Conservation (phyloP, 2,329 filamentous ascomycete genomes). For the Ophiosphaerella herpotricha region DNA sequence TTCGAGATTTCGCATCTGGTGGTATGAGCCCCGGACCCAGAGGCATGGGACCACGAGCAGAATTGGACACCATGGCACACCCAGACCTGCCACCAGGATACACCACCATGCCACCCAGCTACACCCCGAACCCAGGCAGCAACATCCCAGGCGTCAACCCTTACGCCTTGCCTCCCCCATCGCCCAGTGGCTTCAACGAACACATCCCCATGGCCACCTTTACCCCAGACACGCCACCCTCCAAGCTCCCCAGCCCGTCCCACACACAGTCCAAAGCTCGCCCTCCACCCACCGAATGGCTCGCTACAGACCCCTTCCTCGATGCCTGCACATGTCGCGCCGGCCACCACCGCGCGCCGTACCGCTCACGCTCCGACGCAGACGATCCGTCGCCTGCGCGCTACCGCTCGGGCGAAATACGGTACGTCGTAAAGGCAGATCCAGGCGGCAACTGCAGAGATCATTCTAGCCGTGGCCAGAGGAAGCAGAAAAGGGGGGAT, state of each 20-base stretch:
- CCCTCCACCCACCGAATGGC: conserved; percentile 26
- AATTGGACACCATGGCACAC: background rate
- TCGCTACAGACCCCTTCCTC: conserved; percentile 27
- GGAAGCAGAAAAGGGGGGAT: conserved; percentile 2
- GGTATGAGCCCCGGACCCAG: background rate
- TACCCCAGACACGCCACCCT: background rate
- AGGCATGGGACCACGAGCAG: background rate
- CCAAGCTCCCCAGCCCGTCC: conserved; percentile 1
- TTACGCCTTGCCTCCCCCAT: conserved; percentile 4
- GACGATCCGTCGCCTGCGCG: background rate
- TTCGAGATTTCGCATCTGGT: background rate
- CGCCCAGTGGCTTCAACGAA: conserved; percentile 10
- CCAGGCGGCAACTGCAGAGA: conserved; percentile 34
- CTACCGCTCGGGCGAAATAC: conserved; percentile 26
- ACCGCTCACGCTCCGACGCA: conserved; percentile 13
- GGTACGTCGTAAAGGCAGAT: conserved; percentile 32
- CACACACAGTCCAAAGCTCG: background rate
- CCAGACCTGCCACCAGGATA: conserved; percentile 8
- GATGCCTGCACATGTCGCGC: conserved; percentile 37
- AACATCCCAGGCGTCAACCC: background rate
- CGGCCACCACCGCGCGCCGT: conserved; percentile 33
- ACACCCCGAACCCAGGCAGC: background rate
- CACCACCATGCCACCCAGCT: conserved; percentile 4
- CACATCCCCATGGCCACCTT: conserved; percentile 16
- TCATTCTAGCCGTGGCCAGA: conserved; percentile 14